Base-by-base conservation (phyloP, 306 rosid genomes). In the Hylodesmum podocarpum region DNA sequence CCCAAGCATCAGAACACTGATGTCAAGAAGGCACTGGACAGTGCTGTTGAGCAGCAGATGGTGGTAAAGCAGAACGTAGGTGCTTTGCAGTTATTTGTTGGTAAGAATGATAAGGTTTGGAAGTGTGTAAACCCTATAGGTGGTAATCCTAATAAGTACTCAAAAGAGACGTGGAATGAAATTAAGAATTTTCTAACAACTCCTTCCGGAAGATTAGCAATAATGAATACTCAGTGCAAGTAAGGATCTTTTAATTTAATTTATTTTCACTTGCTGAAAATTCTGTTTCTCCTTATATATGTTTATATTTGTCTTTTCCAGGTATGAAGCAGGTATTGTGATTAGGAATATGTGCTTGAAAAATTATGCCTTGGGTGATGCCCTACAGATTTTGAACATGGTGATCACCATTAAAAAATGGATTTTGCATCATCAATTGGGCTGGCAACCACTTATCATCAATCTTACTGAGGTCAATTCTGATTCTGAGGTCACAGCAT, bases 401-500 rank as follows among this genome's bases (percentile, higher is more conserved):
- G 28, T 86, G 43, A 73, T 88, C 61, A 16, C 65, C 21, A 27
- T 69, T 81, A 94, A 88, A 78, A 94, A 89, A 83, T 94, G 98
- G 98, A 94, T 94, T 77, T 84, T 55, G 76, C 92, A 80, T 85
- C 92, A 84, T 49, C 91, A 80, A 24, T 78, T 91, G 58, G 94
- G 98, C 78, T 94, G 96, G 98, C 96, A 94, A 81, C 98, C 96
- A 4, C 84, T 94, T 73, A 76, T 9, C 41, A 69, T 91, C 81
- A 67, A 82, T 51, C 89, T 94, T 44, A 51, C 89, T 8, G 95
- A 86, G 86, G 46, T 80, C 53, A 77, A 77, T 76, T 41, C 84
- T 57, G 88, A 81, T 73, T 63, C 77, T 36, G 84, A 75, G 79
- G 78, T 39, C 13, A 27, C 39, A 29, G 65, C 70, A 29, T 47